phyloP scores from a whole-genome alignment of 805 yeast species.

The Yamadazyma phyllophila region DNA sequence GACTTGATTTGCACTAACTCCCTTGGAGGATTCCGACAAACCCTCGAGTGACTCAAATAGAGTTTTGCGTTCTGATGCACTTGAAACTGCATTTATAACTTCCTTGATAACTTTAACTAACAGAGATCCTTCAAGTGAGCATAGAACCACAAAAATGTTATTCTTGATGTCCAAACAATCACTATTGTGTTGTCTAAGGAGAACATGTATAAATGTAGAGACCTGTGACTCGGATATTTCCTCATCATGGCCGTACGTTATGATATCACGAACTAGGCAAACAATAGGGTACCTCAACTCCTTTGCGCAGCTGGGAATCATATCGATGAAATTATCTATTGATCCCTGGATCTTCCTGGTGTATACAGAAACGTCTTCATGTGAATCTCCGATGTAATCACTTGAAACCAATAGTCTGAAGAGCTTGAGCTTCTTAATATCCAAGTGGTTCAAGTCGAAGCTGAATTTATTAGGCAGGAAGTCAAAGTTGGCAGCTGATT shows the following conservation, averaged over 20 bases:
- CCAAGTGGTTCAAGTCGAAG: background rate
- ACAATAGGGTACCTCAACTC: background rate
- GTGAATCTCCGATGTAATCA: constrained; percentile 13
- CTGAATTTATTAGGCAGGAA: background rate
- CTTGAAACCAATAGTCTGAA: constrained; percentile 16
- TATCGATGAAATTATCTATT: constrained; percentile 3
- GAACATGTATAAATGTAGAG: background rate
- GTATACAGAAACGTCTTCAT: constrained; percentile 6
- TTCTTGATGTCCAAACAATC: background rate
- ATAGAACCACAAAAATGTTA: constrained; percentile 6
- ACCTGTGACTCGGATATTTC: background rate
- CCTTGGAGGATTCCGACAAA: background rate
- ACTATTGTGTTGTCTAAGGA: background rate
- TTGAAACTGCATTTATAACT: background rate
- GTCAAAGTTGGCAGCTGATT: background rate
- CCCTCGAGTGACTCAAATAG: constrained; percentile 4
- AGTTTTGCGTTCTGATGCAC: background rate
- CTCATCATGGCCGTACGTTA: constrained; percentile 14
- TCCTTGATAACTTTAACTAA: constrained; percentile 2
- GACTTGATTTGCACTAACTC: background rate
- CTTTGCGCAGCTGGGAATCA: background rate
- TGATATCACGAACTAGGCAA: constrained; percentile 10
- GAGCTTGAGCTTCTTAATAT: constrained; percentile 6
- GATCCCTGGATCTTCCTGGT: constrained; percentile 6
- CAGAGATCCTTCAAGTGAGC: constrained; percentile 6